Evolutionary conservation across 257 asterid species (phyloP).

Genomic region (Galeopsis tetrahit): DNA sequence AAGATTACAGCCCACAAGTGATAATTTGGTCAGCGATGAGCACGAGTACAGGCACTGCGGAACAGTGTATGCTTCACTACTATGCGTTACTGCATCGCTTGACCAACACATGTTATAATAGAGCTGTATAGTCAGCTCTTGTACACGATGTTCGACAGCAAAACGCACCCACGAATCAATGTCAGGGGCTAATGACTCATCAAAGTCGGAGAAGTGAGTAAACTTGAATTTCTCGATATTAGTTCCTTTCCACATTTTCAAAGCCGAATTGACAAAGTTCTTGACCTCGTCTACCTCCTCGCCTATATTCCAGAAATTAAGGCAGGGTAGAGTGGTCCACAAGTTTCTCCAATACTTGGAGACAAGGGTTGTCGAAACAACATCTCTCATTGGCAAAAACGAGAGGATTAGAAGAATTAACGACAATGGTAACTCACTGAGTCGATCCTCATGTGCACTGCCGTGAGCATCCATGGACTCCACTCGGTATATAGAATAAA

Average conservation of each 20-base stretch:
- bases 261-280: background rate
- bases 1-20: background rate
- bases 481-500: too few relatives aligned
- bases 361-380: too few relatives aligned
- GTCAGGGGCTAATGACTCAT: background rate
- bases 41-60: background rate
- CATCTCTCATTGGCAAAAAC: background rate
- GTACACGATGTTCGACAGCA: background rate
- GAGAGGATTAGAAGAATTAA: background rate
- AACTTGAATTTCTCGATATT: too few relatives aligned
- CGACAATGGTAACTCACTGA: constrained; percentile 7
- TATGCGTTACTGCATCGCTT: background rate
- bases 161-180: background rate
- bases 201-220: background rate
- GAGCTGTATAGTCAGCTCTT: background rate
- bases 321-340: background rate
- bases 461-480: too few relatives aligned
- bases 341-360: too few relatives aligned
- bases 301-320: background rate
- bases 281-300: background rate
- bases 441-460: background rate
- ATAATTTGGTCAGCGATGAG: background rate
- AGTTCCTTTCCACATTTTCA: background rate
- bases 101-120: too few relatives aligned
- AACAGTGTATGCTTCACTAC: background rate